Base-by-base conservation (phyloP, 192 early-diverging fungal species). In the Coemansia sp. region DNA sequence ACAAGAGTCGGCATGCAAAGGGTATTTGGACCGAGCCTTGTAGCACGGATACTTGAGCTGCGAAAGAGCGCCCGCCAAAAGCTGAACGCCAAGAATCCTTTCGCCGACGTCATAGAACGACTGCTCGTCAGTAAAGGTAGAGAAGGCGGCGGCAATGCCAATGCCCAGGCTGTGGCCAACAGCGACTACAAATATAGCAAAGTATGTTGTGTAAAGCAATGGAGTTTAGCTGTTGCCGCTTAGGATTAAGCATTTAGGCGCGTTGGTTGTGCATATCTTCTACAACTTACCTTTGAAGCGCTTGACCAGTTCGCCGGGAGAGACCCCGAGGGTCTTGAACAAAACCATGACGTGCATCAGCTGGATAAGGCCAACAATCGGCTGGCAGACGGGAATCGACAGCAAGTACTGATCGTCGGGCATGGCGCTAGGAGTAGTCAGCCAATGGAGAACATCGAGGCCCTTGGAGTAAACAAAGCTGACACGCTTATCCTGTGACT, bases 101-200 rank as follows among this genome's bases (percentile, higher is more conserved):
- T 86, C 86, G 35, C 92, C 88, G 66, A 93, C 92, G 42, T 63
- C 60, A 46, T 89, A 61, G 76, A 97, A 96, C 10, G 92, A 92
- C 46, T 90, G 87, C 61, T 93, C 90, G 15, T 93, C 89, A 32
- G 87, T 79, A 14, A 94, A 87, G 31, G 89, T 71, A 1, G 96
- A 87, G 68, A 98, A 89, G 40, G 92, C 94, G 1, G 93, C 87
- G 6, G 96, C 94, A 6, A 90, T 86, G 46, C 93, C 89, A 46
- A 98, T 88, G 14, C 96, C 96, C 76, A 95, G 96, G 43, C 89
- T 91, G 75, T 98, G 96, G 45, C 96, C 96, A 54, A 92, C 91
- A 9, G 60, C 62, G 8, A 59, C 80, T 82, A 82, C 36, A 82
- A 1, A 10, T 14, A 51, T 31, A 35, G 15, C 4, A 57, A 5